These are phyloP conservation scores for Xerocomus brunneocitrinus DNA, from an alignment of 768 basidiomycete species.

Conservation along the genomic window DNA sequence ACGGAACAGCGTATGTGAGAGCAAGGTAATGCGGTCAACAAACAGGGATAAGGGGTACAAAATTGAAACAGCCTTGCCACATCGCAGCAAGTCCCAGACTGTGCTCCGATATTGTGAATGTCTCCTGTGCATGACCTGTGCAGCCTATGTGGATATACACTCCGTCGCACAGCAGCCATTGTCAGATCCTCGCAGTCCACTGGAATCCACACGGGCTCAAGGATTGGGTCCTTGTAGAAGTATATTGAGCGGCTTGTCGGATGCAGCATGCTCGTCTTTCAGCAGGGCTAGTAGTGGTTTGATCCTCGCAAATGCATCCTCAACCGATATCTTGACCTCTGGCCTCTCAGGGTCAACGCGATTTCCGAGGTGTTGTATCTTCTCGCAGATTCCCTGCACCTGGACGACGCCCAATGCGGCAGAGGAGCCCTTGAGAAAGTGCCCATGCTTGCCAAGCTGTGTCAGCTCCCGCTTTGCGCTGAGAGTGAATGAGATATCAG, in stretches of 20 bases:
- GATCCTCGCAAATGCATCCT: slow-evolving; percentile 59
- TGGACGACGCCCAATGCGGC: slow-evolving; percentile 83
- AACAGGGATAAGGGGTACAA: slow-evolving; percentile 20
- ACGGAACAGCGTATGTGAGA: slow-evolving; percentile 15
- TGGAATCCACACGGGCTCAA: slow-evolving; percentile 2
- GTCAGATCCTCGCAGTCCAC: slow-evolving; percentile 2
- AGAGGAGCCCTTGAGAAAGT: slow-evolving; percentile 97
- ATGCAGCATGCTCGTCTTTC: slow-evolving; percentile 63
- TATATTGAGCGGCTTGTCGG: slow-evolving; percentile 62
- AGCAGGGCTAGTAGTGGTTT: slow-evolving; percentile 50
- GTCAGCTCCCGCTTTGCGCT: slow-evolving; percentile 58
- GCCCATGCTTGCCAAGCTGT: slow-evolving; percentile 71
- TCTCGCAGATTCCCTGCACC: slow-evolving; percentile 83
- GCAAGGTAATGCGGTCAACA: slow-evolving; percentile 17
- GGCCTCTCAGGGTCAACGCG: slow-evolving; percentile 42
- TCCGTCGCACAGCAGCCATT: slow-evolving; percentile 12
- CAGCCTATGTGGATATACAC: slow-evolving; percentile 6
- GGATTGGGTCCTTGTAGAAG: slow-evolving; percentile 11
- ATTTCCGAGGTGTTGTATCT: slow-evolving; percentile 85
- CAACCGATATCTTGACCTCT: slow-evolving; percentile 37
- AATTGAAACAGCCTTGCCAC: slow-evolving; percentile 18
- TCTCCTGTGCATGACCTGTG: slow-evolving; percentile 8
- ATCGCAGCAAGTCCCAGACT: slow-evolving; percentile 17
- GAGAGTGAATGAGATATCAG: slow-evolving; percentile 14
- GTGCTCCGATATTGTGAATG: slow-evolving; percentile 14